These are phyloP conservation scores for Penicillium lividum DNA, from an alignment of 495 filamentous ascomycete species.

Conservation along the genomic window DNA sequence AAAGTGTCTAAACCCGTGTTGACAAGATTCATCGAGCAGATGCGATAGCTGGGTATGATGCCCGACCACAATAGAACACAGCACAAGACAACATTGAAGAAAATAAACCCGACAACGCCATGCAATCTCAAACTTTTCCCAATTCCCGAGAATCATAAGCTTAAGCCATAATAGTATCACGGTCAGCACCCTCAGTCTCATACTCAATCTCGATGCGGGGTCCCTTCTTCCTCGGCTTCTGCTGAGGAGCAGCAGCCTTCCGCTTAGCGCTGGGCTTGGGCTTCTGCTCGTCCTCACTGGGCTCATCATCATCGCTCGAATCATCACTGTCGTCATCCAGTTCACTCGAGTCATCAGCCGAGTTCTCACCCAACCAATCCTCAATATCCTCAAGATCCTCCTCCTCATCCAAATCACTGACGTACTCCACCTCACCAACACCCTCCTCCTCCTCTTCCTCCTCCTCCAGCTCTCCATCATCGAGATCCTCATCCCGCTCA, in stretches of 20 bases:
- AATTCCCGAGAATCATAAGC: slow-evolving; percentile 6
- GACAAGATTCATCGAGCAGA: slow-evolving; percentile 15
- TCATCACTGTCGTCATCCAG: slow-evolving; percentile 52
- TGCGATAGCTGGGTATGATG: slow-evolving; percentile 45
- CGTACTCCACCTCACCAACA: slow-evolving; percentile 81
- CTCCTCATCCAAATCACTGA: slow-evolving; percentile 69
- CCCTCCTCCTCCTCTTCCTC: slow-evolving; percentile 68
- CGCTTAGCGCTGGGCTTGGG: slow-evolving; percentile 62
- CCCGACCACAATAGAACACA: slow-evolving; percentile 36
- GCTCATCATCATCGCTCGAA: slow-evolving; percentile 49
- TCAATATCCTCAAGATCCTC: slow-evolving; percentile 71
- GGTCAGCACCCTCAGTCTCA: slow-evolving; percentile 59
- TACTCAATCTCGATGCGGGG: slow-evolving; percentile 71
- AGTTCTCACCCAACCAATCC: slow-evolving; percentile 68
- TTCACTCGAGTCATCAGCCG: slow-evolving; percentile 54
- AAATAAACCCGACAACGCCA: slow-evolving; percentile 42
- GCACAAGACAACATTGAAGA: slow-evolving; percentile 9
- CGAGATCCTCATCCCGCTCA: slow-evolving; percentile 80
- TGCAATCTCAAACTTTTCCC: slow-evolving; percentile 37
- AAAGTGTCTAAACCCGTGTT: slow-evolving; percentile 1
- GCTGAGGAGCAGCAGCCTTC: slow-evolving; percentile 60
- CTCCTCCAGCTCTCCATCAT: slow-evolving; percentile 80
- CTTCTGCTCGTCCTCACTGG: slow-evolving; percentile 50
- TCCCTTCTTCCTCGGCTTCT: slow-evolving; percentile 67
- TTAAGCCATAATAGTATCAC: slow-evolving; percentile 49